Evolutionary conservation across 2,329 filamentous ascomycete species (phyloP).

Genomic region (Fusarium sp.): DNA sequence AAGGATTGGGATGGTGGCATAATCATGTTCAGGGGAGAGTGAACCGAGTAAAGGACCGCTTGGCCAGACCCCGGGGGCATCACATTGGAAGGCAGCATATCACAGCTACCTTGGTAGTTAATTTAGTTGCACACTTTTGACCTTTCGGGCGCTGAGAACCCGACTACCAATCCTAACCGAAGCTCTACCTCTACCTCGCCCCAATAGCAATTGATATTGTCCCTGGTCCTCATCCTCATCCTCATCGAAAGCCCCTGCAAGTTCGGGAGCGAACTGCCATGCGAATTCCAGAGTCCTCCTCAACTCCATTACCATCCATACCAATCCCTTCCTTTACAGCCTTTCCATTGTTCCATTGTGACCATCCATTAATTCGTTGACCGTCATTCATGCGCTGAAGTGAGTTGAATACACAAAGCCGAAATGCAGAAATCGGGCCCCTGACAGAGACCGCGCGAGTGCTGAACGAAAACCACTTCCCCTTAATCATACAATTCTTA

Average conservation of each 20-base stretch:
- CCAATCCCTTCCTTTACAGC: constrained; percentile 3
- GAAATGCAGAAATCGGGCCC: constrained; percentile 11
- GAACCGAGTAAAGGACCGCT: background rate
- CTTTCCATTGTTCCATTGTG: constrained; percentile 7
- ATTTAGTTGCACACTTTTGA: constrained; percentile 11
- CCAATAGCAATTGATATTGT: constrained; percentile 13
- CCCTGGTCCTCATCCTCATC: constrained; percentile 14
- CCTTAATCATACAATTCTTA: background rate
- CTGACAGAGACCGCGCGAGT: constrained; percentile 3
- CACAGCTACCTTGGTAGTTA: background rate
- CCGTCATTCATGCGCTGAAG: constrained; percentile 10
- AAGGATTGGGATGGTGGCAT: constrained; percentile 52
- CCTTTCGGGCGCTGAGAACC: background rate
- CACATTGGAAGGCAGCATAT: background rate
- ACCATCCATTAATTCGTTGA: constrained; percentile 21
- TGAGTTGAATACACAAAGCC: background rate
- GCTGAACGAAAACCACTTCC: background rate
- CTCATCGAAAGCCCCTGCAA: constrained; percentile 13
- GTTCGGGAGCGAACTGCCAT: constrained; percentile 14
- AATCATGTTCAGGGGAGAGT: constrained; percentile 54
- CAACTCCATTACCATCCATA: constrained; percentile 11
- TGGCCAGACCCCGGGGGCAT: background rate
- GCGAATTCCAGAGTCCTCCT: constrained; percentile 9
- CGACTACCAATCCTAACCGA: background rate
- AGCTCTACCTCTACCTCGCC: background rate